Evolutionary conservation across 495 filamentous ascomycete genomes (phyloP).

Genomic region (Pyrenopolyporus hunteri): DNA sequence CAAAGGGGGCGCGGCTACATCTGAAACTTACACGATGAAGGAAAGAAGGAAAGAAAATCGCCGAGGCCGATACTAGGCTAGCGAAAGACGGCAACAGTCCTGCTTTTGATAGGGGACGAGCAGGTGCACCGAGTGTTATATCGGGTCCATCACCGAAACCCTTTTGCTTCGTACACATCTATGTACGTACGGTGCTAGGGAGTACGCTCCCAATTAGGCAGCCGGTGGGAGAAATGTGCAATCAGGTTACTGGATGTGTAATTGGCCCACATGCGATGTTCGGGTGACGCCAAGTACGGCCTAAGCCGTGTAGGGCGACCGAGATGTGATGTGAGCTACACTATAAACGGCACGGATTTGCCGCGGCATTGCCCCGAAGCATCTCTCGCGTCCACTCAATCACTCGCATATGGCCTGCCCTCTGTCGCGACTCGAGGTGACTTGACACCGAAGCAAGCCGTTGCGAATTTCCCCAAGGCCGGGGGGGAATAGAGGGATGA

Average conservation of each 20-base stretch:
- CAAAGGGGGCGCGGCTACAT: slow-evolving; percentile 33
- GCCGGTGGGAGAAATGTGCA: slow-evolving; percentile 38
- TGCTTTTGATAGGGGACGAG: slow-evolving; percentile 16
- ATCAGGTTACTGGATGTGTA: slow-evolving; percentile 30
- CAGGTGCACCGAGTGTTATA: slow-evolving; percentile 13
- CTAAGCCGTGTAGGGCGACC: slow-evolving; percentile 40
- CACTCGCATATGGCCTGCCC: slow-evolving; percentile 3
- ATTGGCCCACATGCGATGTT: slow-evolving; percentile 40
- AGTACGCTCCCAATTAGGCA: slow-evolving; percentile 31
- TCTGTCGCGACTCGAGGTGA: slow-evolving; percentile 2
- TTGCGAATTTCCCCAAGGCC: slow-evolving; percentile 7
- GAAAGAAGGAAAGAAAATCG: background rate
- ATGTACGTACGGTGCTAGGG: slow-evolving; percentile 17
- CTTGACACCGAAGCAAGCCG: slow-evolving; percentile 36
- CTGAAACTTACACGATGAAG: slow-evolving; percentile 18
- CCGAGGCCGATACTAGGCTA: slow-evolving; percentile 5
- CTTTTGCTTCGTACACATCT: slow-evolving; percentile 18
- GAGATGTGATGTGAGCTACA: slow-evolving; percentile 35
- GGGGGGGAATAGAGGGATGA: slow-evolving; percentile 5
- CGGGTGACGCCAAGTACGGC: slow-evolving; percentile 34
- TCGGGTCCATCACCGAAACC: slow-evolving; percentile 26
- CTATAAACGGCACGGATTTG: slow-evolving; percentile 37
- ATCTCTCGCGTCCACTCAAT: slow-evolving; percentile 24
- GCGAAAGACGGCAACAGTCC: slow-evolving; percentile 10
- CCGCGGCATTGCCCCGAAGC: slow-evolving; percentile 31